These are phyloP conservation scores for Apostasia shenzhenica DNA, from an alignment of 106 monocot species.

Conservation along the genomic window DNA sequence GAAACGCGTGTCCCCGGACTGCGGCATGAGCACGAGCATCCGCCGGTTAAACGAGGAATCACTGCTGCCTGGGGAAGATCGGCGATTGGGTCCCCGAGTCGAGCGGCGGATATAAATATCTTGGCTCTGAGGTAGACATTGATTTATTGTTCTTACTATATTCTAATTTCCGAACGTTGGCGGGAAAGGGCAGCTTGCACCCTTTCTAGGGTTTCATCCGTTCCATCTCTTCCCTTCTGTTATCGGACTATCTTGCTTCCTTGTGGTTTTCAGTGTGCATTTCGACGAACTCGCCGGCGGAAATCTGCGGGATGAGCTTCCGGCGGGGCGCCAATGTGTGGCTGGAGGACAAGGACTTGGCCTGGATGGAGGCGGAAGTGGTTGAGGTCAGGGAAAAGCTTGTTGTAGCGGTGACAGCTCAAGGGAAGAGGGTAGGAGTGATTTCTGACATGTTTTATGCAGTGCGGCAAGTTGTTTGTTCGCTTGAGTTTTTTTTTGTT, in stretches of 20 bases:
- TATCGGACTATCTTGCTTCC: background rate
- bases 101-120: too few relatives aligned
- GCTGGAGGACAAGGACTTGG: conserved; percentile 67
- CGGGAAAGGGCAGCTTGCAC: conserved; percentile 12
- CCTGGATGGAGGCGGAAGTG: conserved; percentile 76
- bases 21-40: background rate
- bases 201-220: conserved; percentile 15
- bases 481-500: background rate
- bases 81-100: background rate
- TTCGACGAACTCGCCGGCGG: background rate
- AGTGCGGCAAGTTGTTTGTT: background rate
- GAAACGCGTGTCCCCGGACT: too few relatives aligned
- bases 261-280: conserved; percentile 7
- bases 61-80: background rate
- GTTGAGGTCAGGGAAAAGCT: conserved; percentile 39
- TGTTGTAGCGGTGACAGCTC: conserved; percentile 26
- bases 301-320: conserved; percentile 43
- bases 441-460: background rate
- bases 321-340: conserved; percentile 74
- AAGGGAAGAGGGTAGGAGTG: conserved; percentile 51
- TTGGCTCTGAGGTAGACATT: too few relatives aligned
- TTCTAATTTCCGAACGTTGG: background rate
- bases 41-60: background rate
- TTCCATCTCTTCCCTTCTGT: background rate
- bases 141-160: too few relatives aligned